Percentiles rank a stretch among this genome's conserved stretches.
Conservation (phyloP, 1,284 basidiomycete species). For the Ganoderma resinaceum region DNA sequence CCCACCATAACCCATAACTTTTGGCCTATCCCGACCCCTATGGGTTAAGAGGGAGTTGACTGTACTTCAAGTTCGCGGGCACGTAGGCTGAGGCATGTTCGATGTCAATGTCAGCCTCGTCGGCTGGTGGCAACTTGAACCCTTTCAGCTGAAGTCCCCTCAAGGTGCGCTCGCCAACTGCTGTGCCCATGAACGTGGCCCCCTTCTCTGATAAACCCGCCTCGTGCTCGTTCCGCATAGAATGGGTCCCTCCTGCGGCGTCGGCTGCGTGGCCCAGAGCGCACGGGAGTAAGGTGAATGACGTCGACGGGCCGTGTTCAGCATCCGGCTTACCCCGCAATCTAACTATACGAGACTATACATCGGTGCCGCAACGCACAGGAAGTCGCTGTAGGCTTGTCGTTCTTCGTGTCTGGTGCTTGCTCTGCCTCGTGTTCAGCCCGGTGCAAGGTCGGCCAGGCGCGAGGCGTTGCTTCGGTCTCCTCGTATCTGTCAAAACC, state of each 20-base stretch:
- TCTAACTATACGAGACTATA: slow-evolving; percentile 27
- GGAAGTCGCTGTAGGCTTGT: not conserved
- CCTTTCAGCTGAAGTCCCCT: not conserved
- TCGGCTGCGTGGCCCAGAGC: not conserved
- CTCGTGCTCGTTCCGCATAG: slow-evolving; percentile 9
- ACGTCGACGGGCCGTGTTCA: slow-evolving; percentile 15
- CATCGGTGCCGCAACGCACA: slow-evolving; percentile 18
- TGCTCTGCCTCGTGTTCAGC: not conserved
- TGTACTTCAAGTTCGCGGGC: too few species aligned
- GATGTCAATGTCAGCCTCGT: slow-evolving; percentile 1
- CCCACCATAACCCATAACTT: too few species aligned
- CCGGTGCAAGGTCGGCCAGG: not conserved
- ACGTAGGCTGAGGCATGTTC: not conserved
- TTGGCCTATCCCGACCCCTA: too few species aligned
- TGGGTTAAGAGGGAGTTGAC: too few species aligned
- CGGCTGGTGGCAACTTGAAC: not conserved
- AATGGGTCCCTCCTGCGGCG: slow-evolving; percentile 13
- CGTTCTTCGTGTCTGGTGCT: not conserved
- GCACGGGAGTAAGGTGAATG: slow-evolving; percentile 6
- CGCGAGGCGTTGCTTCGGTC: not conserved
- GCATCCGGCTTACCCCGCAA: slow-evolving; percentile 20
- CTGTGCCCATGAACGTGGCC: slow-evolving; percentile 7
- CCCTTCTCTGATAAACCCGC: slow-evolving; percentile 15
- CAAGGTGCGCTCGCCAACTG: not conserved
- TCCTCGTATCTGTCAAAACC: slow-evolving; percentile 4